phyloP scores from a whole-genome alignment of 2,329 filamentous ascomycete species.

The Trichoderma sp. region DNA sequence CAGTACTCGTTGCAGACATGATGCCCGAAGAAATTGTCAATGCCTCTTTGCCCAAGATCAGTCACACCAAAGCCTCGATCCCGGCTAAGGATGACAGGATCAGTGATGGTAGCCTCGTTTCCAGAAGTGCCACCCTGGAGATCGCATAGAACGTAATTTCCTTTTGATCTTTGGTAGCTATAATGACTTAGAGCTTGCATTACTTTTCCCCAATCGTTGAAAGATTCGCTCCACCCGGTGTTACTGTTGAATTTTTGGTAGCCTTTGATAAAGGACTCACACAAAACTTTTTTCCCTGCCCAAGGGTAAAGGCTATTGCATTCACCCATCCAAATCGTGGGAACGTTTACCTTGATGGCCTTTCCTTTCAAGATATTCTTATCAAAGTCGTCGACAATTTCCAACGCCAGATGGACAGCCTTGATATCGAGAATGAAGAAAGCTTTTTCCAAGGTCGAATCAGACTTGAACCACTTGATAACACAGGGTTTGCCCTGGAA shows the following conservation, averaged over 20 bases:
- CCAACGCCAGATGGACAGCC: slow-evolving; percentile 39
- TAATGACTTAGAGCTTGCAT: slow-evolving; percentile 50
- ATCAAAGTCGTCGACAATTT: slow-evolving; percentile 43
- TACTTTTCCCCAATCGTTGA: slow-evolving; percentile 35
- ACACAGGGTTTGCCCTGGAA: slow-evolving; percentile 40
- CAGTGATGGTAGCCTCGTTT: slow-evolving; percentile 40
- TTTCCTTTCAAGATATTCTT: slow-evolving; percentile 35
- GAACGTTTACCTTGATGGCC: slow-evolving; percentile 41
- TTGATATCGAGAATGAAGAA: slow-evolving; percentile 44
- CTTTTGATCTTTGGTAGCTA: slow-evolving; percentile 42
- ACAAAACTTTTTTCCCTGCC: not conserved
- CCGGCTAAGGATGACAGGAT: slow-evolving; percentile 46
- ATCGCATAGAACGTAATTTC: slow-evolving; percentile 42
- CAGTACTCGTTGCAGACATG: slow-evolving; percentile 40
- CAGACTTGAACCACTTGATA: slow-evolving; percentile 44
- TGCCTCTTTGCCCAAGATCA: slow-evolving; percentile 35
- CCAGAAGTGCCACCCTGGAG: slow-evolving; percentile 31
- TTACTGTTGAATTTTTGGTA: slow-evolving; percentile 51
- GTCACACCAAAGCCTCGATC: slow-evolving; percentile 23
- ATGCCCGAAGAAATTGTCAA: slow-evolving; percentile 43
- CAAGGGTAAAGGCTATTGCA: not conserved
- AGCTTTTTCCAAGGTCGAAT: slow-evolving; percentile 36
- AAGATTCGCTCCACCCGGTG: slow-evolving; percentile 41
- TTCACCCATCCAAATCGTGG: slow-evolving; percentile 38
- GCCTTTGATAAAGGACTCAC: not conserved